phyloP scores from a whole-genome alignment of 441 rosid genomes.

The Adansonia grandidieri region DNA sequence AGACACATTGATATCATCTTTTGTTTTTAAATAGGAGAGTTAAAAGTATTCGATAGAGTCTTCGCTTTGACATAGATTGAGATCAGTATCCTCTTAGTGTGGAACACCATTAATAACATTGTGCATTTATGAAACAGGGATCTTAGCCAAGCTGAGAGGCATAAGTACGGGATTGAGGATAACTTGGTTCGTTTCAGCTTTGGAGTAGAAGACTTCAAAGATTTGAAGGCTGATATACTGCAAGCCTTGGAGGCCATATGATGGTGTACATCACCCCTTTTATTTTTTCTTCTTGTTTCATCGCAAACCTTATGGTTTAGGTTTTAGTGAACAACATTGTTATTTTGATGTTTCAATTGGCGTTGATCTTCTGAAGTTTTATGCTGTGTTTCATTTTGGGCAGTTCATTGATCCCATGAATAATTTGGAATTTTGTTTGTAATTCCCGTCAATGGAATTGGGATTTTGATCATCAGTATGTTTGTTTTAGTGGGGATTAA shows the following conservation, averaged over 20 bases:
- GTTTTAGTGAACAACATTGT: background rate
- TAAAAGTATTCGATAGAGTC: background rate
- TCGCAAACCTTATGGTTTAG: background rate
- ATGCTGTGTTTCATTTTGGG: background rate
- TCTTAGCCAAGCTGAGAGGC: slow-evolving; percentile 70
- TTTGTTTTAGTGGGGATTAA: background rate
- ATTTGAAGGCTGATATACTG: slow-evolving; percentile 80
- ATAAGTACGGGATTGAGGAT: slow-evolving; percentile 80
- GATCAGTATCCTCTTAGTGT: no score
- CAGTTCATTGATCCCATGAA: slow-evolving; percentile 4
- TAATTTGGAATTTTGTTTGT: background rate
- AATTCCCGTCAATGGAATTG: background rate
- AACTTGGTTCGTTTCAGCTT: slow-evolving; percentile 92
- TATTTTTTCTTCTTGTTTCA: no score
- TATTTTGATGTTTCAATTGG: slow-evolving; percentile 27
- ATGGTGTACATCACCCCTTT: slow-evolving; percentile 22
- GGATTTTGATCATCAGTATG: background rate
- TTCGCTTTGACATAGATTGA: background rate
- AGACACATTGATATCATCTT: background rate
- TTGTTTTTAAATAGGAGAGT: background rate
- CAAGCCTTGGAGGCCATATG: slow-evolving; percentile 78
- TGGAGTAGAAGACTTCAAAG: slow-evolving; percentile 88
- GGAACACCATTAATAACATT: background rate
- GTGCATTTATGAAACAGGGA: slow-evolving; percentile 57
- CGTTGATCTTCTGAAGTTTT: slow-evolving; percentile 26